Conservation (phyloP, 164 flowering plant species). For the Santalum album region DNA sequence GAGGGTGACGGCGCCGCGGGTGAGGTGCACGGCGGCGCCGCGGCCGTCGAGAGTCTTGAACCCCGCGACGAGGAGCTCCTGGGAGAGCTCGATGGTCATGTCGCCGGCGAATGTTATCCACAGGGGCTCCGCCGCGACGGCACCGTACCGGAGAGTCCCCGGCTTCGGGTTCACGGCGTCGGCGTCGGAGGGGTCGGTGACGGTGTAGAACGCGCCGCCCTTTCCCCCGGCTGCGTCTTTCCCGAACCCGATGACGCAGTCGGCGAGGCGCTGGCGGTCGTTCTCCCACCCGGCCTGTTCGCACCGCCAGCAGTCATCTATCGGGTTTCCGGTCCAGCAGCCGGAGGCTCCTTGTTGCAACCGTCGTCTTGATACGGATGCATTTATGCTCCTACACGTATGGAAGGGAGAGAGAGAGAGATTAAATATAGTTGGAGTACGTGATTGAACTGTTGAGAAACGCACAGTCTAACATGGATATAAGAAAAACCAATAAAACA, state of each 20-base stretch:
- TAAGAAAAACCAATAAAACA: no score
- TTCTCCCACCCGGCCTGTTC: slow-evolving; percentile 22
- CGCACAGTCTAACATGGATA: no score
- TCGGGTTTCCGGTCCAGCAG: slow-evolving; percentile 27
- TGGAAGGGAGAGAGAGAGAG: no score
- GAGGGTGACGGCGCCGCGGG: slow-evolving; percentile 24
- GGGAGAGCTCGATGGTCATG: slow-evolving; percentile 28
- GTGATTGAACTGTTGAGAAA: no score
- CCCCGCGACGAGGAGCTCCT: slow-evolving; percentile 25
- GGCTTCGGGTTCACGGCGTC: slow-evolving; percentile 24
- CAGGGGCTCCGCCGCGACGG: slow-evolving; percentile 28
- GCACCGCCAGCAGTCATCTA: slow-evolving; percentile 44
- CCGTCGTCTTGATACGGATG: no score
- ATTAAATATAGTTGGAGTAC: no score
- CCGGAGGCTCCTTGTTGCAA: no score
- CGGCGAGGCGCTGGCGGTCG: slow-evolving; percentile 24
- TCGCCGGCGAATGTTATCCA: slow-evolving; percentile 38
- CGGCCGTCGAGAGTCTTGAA: slow-evolving; percentile 39
- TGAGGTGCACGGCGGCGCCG: slow-evolving; percentile 22
- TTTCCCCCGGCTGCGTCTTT: slow-evolving; percentile 28
- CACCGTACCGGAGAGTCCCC: slow-evolving; percentile 36
- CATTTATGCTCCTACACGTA: no score
- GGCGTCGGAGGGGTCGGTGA: slow-evolving; percentile 13
- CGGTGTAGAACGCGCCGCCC: slow-evolving; percentile 26
- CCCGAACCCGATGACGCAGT: slow-evolving; percentile 37